These are phyloP conservation scores for Smallanthus sonchifolius DNA, from an alignment of 129 eudicot genomes.

Conservation along the genomic window DNA sequence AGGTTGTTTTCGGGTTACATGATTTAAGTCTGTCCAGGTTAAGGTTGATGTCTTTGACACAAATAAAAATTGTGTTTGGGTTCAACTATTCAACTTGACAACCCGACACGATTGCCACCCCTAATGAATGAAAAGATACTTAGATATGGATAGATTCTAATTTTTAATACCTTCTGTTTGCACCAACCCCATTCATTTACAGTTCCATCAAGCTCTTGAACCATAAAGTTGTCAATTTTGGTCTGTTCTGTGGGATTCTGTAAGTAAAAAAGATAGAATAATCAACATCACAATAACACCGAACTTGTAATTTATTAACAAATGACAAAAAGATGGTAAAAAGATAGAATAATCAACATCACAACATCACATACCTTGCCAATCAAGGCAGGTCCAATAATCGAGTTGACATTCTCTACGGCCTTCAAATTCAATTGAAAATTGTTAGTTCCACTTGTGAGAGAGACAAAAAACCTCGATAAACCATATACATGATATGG, in stretches of 20 bases:
- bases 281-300: not conserved
- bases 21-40: too few relatives aligned
- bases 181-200: conserved; percentile 46
- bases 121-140: not conserved
- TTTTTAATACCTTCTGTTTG: conserved; percentile 35
- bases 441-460: not conserved
- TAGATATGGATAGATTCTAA: not conserved
- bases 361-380: conserved; percentile 29
- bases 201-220: conserved; percentile 43
- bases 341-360: too few relatives aligned
- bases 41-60: too few relatives aligned
- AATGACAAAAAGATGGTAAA: not conserved
- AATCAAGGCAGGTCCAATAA: conserved; percentile 40
- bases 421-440: conserved; percentile 23
- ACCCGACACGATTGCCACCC: not conserved
- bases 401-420: conserved; percentile 41
- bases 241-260: conserved; percentile 44
- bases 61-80: too few relatives aligned
- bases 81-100: too few relatives aligned
- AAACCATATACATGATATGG: not conserved
- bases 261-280: not conserved
- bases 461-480: not conserved
- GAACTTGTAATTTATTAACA: not conserved
- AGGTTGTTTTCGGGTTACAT: too few relatives aligned
- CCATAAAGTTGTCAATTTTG: conserved; percentile 44